Conservation (phyloP, 2,329 filamentous ascomycete genomes). For the Xylaria digitata region DNA sequence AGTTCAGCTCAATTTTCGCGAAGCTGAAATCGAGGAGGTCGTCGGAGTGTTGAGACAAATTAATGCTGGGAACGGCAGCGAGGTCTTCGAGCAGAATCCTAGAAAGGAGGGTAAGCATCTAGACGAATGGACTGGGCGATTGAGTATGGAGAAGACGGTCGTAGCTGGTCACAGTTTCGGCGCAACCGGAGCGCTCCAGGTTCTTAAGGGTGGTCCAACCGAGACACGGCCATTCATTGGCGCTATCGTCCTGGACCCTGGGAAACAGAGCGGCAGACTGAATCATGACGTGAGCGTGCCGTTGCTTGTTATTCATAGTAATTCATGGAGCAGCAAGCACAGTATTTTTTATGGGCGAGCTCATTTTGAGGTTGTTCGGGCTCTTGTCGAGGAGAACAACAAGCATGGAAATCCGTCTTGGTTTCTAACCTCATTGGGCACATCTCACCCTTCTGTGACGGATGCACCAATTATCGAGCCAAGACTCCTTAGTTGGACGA, state of each 20-base stretch:
- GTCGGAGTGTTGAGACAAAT: constrained; percentile 56
- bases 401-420: constrained; percentile 58
- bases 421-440: constrained; percentile 67
- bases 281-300: constrained; percentile 70
- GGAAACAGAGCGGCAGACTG: constrained; percentile 71
- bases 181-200: constrained; percentile 71
- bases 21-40: constrained; percentile 61
- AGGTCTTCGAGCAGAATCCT: constrained; percentile 56
- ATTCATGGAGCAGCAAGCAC: constrained; percentile 70
- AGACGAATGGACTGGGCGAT: constrained; percentile 61
- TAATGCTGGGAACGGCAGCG: constrained; percentile 54
- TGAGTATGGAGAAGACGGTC: constrained; percentile 66
- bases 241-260: constrained; percentile 73
- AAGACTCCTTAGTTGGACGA: constrained; percentile 68
- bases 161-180: constrained; percentile 74
- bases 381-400: constrained; percentile 62
- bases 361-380: constrained; percentile 72
- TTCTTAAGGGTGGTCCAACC: constrained; percentile 62
- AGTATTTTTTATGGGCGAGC: constrained; percentile 71
- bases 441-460: constrained; percentile 72
- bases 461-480: constrained; percentile 75
- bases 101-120: constrained; percentile 61
- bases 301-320: constrained; percentile 70
- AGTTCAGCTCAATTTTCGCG: constrained; percentile 62
- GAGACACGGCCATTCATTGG: constrained; percentile 61